Conservation (phyloP, 306 rosid genomes). For the Castanea mollissima region DNA sequence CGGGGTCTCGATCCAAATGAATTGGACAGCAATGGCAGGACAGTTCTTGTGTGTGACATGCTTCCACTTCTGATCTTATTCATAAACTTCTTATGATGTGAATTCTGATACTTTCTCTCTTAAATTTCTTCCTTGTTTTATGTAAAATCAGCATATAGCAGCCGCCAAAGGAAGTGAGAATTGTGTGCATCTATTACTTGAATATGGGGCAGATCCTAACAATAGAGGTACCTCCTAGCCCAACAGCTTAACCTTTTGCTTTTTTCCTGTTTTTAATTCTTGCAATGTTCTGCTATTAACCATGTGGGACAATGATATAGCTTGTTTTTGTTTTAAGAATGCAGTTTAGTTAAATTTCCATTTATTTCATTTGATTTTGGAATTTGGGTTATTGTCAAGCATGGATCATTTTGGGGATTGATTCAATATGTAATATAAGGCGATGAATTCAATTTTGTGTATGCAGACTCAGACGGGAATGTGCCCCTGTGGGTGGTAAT, state of each 20-base stretch:
- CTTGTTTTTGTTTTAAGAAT: no score
- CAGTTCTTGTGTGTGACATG: conserved; percentile 65
- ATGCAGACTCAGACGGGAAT: conserved; percentile 71
- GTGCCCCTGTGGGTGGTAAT: conserved; percentile 88
- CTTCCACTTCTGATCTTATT: not conserved
- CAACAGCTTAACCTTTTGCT: not conserved
- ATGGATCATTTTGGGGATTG: not conserved
- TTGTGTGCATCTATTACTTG: conserved; percentile 64
- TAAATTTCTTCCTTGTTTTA: not conserved
- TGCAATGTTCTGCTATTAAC: not conserved
- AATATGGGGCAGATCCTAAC: conserved; percentile 73
- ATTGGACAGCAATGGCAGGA: conserved; percentile 67
- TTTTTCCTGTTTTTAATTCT: not conserved
- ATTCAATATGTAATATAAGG: not conserved
- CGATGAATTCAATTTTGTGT: not conserved
- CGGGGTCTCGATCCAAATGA: conserved; percentile 77
- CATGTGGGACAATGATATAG: no score
- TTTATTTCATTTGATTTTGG: not conserved
- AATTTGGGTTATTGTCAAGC: not conserved
- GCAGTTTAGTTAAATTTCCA: no score
- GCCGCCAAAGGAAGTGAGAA: conserved; percentile 68
- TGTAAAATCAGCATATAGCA: conserved; percentile 70
- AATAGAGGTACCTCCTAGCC: conserved; percentile 55
- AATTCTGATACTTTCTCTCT: not conserved
- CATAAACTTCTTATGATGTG: not conserved